These are phyloP conservation scores for Strobilomyces echinocephalus DNA, from an alignment of 768 basidiomycete species.

Conservation along the genomic window DNA sequence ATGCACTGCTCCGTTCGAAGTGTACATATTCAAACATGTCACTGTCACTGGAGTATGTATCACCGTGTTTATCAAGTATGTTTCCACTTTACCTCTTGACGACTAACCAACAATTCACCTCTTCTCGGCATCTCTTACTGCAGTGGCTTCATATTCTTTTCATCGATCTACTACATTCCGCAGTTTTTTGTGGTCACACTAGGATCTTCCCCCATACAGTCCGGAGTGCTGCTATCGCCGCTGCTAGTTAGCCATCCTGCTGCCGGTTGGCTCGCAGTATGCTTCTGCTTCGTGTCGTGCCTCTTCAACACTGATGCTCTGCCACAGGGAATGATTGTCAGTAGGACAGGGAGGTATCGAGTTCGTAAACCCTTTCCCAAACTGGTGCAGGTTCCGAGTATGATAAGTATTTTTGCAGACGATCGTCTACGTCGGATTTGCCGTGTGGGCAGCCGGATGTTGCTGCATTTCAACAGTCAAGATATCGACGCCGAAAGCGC, in stretches of 20 bases:
- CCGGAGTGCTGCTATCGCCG: background rate
- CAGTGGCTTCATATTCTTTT: background rate
- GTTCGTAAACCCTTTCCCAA: background rate
- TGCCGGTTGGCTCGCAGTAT: background rate
- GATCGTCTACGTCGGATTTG: background rate
- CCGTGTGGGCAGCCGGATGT: background rate
- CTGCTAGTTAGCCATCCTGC: background rate
- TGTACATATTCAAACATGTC: background rate
- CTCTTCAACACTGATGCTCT: background rate
- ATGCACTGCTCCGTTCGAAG: background rate
- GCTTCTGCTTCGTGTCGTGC: background rate
- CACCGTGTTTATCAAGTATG: background rate
- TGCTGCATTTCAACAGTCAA: background rate
- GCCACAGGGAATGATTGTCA: background rate
- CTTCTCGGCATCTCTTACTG: background rate
- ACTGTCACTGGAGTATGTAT: background rate
- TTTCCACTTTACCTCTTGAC: background rate
- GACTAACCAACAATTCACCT: background rate
- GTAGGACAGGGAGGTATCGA: background rate
- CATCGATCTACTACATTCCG: background rate
- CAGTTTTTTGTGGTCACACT: background rate
- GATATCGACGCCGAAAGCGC: background rate
- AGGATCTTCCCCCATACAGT: background rate
- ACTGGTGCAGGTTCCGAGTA: no score
- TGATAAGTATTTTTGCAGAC: background rate